phyloP scores from a whole-genome alignment of 2,329 filamentous ascomycete species.

The Penicillium brevicompactum region DNA sequence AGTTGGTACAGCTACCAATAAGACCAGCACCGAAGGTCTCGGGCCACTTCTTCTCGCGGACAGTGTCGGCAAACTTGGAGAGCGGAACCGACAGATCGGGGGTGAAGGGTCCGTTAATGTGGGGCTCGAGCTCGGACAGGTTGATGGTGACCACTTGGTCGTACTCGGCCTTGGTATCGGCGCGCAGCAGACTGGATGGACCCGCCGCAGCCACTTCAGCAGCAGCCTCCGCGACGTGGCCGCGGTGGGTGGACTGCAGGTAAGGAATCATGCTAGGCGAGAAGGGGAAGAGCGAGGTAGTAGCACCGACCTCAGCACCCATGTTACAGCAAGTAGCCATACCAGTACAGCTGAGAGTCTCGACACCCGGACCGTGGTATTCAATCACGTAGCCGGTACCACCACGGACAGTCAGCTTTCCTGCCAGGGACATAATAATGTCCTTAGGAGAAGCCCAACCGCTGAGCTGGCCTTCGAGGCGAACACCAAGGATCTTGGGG shows the following conservation, averaged over 20 bases:
- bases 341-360: slow-evolving; percentile 86
- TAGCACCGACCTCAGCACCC: slow-evolving; percentile 88
- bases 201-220: slow-evolving; percentile 56
- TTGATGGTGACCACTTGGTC: slow-evolving; percentile 90
- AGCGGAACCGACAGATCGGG: slow-evolving; percentile 92
- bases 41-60: slow-evolving; percentile 86
- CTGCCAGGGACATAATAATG: slow-evolving; percentile 86
- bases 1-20: slow-evolving; percentile 98
- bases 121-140: slow-evolving; percentile 85
- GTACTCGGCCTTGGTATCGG: slow-evolving; percentile 82
- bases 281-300: slow-evolving; percentile 93
- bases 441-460: slow-evolving; percentile 97
- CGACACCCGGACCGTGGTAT: slow-evolving; percentile 87
- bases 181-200: slow-evolving; percentile 55
- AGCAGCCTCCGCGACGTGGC: slow-evolving; percentile 68
- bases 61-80: slow-evolving; percentile 83
- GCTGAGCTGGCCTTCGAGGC: slow-evolving; percentile 66
- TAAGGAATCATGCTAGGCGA: slow-evolving; percentile 82
- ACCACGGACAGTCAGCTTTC: slow-evolving; percentile 85
- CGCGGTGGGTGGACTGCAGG: slow-evolving; percentile 78
- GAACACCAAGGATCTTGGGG: slow-evolving; percentile 65
- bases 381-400: slow-evolving; percentile 95
- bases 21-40: slow-evolving; percentile 87
- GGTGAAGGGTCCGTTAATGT: slow-evolving; percentile 96
- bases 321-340: slow-evolving; percentile 94